Conservation (phyloP, 1,284 basidiomycete genomes). For the Ganoderma lucidum region DNA sequence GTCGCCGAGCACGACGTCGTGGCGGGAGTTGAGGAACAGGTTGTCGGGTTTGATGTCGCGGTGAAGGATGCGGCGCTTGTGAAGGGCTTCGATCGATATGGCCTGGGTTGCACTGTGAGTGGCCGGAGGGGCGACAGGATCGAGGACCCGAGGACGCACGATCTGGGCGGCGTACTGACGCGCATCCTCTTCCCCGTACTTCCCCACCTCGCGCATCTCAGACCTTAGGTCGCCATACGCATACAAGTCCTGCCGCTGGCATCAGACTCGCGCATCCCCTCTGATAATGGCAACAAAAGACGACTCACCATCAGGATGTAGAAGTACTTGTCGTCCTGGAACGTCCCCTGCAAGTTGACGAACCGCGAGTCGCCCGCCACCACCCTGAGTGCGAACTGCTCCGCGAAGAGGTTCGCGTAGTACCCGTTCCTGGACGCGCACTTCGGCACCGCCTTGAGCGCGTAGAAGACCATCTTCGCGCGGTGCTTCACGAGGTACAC, state of each 20-base stretch:
- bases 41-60: slow-evolving; percentile 62
- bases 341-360: slow-evolving; percentile 32
- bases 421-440: slow-evolving; percentile 7
- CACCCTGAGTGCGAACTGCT: slow-evolving; percentile 25
- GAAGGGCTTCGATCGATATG: slow-evolving; percentile 44
- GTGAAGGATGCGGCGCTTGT: slow-evolving; percentile 49
- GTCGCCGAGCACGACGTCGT: slow-evolving; percentile 63
- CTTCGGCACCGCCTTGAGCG: slow-evolving; percentile 39
- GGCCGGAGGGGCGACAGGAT: slow-evolving; percentile 32
- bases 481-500: slow-evolving; percentile 36
- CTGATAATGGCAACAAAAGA: not conserved
- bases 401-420: slow-evolving; percentile 24
- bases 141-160: slow-evolving; percentile 19
- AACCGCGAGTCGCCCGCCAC: slow-evolving; percentile 28
- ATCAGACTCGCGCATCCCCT: not conserved
- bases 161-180: slow-evolving; percentile 35
- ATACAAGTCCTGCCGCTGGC: slow-evolving; percentile 29
- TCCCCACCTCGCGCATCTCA: slow-evolving; percentile 24
- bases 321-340: slow-evolving; percentile 41
- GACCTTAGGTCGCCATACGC: slow-evolving; percentile 32
- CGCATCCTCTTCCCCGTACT: slow-evolving; percentile 18
- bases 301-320: slow-evolving; percentile 36
- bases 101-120: slow-evolving; percentile 53
- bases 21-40: slow-evolving; percentile 57
- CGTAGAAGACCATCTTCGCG: slow-evolving; percentile 25